Evolutionary conservation across 225 moss, liverwort and hornwort genomes (phyloP).

Genomic region (Sphagnum tenellum): DNA sequence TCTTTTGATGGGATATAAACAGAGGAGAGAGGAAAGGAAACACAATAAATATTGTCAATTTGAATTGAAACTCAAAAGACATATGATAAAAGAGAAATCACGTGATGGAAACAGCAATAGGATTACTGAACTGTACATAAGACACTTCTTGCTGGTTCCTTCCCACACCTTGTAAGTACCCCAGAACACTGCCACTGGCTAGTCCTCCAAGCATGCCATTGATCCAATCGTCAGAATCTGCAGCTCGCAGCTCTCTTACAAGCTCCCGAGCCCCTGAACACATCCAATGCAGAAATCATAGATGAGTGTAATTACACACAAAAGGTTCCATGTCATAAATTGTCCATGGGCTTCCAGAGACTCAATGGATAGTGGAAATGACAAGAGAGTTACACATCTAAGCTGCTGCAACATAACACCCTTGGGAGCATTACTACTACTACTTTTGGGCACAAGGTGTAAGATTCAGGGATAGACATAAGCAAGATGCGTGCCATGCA

Average conservation of each 20-base stretch:
- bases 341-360: too few species aligned
- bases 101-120: neutral
- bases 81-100: neutral
- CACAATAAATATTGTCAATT: too few species aligned
- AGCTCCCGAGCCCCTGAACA: constrained; percentile 69
- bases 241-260: constrained; percentile 84
- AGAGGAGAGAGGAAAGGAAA: neutral
- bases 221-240: constrained; percentile 66
- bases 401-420: too few species aligned
- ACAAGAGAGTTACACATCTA: too few species aligned
- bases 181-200: constrained; percentile 71
- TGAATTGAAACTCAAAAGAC: neutral
- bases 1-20: neutral
- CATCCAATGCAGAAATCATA: neutral
- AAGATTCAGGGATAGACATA: too few species aligned
- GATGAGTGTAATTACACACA: neutral
- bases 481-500: too few species aligned
- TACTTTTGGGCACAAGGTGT: too few species aligned
- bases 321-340: too few species aligned
- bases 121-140: too few species aligned
- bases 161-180: constrained; percentile 60
- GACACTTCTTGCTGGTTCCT: too few species aligned
- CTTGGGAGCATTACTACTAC: too few species aligned
- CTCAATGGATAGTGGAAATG: too few species aligned
- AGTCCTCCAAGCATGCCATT: constrained; percentile 74